Conservation (phyloP, 495 filamentous ascomycete genomes). For the Cladorrhinum samala region DNA sequence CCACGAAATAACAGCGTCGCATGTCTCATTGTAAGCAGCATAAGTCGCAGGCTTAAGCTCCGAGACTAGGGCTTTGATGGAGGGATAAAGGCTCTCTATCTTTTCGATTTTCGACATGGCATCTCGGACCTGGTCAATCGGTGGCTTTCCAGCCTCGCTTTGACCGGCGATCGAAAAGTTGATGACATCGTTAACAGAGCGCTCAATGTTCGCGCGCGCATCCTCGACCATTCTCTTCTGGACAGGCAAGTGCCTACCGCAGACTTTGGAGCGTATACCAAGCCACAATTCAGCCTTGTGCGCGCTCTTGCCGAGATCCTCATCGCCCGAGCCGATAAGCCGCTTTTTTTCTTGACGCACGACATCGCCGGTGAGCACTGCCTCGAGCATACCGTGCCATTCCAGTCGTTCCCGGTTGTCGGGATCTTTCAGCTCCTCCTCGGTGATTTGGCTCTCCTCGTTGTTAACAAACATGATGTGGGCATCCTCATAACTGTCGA, state of each 20-base stretch:
- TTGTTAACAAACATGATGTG: conserved; percentile 80
- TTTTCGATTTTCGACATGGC: conserved; percentile 83
- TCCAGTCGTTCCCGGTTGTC: conserved; percentile 87
- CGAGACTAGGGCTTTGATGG: conserved; percentile 60
- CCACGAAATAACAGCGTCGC: conserved; percentile 87
- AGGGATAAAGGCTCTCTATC: conserved; percentile 78
- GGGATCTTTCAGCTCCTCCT: conserved; percentile 83
- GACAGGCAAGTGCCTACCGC: conserved; percentile 73
- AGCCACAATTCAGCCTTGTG: conserved; percentile 85
- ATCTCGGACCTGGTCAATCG: conserved; percentile 81
- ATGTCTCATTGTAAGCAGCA: conserved; percentile 66
- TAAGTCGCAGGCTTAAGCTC: conserved; percentile 70
- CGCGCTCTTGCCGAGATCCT: conserved; percentile 60
- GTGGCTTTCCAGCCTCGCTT: conserved; percentile 80
- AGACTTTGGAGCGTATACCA: conserved; percentile 73
- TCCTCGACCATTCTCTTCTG: conserved; percentile 83
- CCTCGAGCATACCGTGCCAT: conserved; percentile 97
- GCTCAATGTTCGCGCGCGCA: conserved; percentile 58
- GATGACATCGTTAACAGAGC: conserved; percentile 76
- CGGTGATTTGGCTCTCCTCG: conserved; percentile 78
- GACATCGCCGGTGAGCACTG: conserved; percentile 92
- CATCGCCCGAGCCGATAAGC: conserved; percentile 74
- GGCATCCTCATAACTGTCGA: conserved; percentile 85
- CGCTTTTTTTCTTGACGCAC: conserved; percentile 97
- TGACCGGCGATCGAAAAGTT: conserved; percentile 91